Conservation (phyloP, 2,329 filamentous ascomycete genomes). For the Leptosphaerulina australis region DNA sequence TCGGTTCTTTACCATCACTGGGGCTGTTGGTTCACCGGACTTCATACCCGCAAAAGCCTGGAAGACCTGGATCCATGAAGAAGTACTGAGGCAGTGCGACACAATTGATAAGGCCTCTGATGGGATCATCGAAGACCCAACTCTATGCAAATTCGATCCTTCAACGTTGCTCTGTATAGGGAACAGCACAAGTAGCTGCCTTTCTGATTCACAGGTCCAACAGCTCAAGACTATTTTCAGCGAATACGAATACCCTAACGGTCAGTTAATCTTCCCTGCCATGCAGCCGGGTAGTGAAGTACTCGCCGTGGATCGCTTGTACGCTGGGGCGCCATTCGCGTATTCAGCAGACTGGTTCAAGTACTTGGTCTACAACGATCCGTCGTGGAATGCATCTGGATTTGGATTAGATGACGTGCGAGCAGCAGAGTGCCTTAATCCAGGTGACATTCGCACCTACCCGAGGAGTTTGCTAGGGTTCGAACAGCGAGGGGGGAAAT, state of each 20-base stretch:
- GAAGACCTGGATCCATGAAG: slow-evolving; percentile 48
- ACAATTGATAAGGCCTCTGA: slow-evolving; percentile 55
- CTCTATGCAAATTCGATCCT: slow-evolving; percentile 46
- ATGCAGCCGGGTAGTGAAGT: slow-evolving; percentile 57
- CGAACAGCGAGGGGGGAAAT: slow-evolving; percentile 49
- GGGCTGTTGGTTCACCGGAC: slow-evolving; percentile 25
- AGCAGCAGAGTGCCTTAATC: slow-evolving; percentile 46
- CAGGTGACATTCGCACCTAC: slow-evolving; percentile 47
- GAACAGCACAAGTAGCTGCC: slow-evolving; percentile 44
- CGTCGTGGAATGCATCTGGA: slow-evolving; percentile 32
- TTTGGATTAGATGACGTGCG: slow-evolving; percentile 25
- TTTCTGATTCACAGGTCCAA: slow-evolving; percentile 51
- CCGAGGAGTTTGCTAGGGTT: slow-evolving; percentile 41
- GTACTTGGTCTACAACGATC: slow-evolving; percentile 52
- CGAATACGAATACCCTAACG: slow-evolving; percentile 50
- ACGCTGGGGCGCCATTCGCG: slow-evolving; percentile 46
- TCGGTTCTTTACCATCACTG: slow-evolving; percentile 40
- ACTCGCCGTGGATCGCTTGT: slow-evolving; percentile 46
- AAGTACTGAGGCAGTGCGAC: slow-evolving; percentile 58
- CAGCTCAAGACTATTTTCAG: slow-evolving; percentile 53
- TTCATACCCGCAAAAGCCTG: slow-evolving; percentile 32
- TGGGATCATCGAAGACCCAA: slow-evolving; percentile 55
- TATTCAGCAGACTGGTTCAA: slow-evolving; percentile 53
- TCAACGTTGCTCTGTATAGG: slow-evolving; percentile 44
- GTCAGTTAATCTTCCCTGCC: slow-evolving; percentile 55